Base-by-base conservation (phyloP, 2,329 filamentous ascomycete species). In the Aspergillus intermedius region DNA sequence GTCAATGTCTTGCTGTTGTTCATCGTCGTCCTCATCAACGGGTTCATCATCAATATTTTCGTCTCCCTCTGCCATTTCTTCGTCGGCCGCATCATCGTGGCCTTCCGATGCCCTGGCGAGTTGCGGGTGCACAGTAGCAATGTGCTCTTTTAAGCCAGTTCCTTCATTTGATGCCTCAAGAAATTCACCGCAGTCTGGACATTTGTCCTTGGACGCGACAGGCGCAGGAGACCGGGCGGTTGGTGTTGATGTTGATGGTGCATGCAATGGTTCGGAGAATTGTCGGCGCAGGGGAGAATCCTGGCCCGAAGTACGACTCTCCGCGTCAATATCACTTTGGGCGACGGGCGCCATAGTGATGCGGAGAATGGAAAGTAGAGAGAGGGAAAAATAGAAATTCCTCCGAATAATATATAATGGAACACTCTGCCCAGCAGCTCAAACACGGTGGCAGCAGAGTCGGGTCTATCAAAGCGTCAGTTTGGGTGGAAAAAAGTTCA, bases 261-360 rank as follows among this genome's bases (percentile, higher is more conserved):
- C 55, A 42, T 62, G 61, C 44, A 64, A 54, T 44, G 65, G 65
- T 45, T 71, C 68, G 52, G 68, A 70, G 51, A 68, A 68, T 56
- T 68, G 66, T 56, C 67, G 66, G 56, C 60, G 63, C 47, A 66
- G 52, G 13, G 64, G 60, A 43, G 66, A 69, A 50, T 65, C 65
- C 54, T 63, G 63, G 51, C 64, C 63, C 25, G 67, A 67, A 49
- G 64, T 67, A 60, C 59, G 65, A 48, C 62, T 65, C 47, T 67
- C 63, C 50, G 62, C 57, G 42, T 69, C 66, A 47, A 66, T 49
- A 56, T 68, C 61, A 48, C 55, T 59, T 48, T 64, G 62, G 42
- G 63, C 59, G 51, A 66, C 56, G 19, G 60, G 62, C 50, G 61
- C 60, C 66, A 70, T 70, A 51, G 48, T 54, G 51, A 37, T 23